phyloP scores from a whole-genome alignment of 768 basidiomycete species.

The Leccinum disarticulatum region DNA sequence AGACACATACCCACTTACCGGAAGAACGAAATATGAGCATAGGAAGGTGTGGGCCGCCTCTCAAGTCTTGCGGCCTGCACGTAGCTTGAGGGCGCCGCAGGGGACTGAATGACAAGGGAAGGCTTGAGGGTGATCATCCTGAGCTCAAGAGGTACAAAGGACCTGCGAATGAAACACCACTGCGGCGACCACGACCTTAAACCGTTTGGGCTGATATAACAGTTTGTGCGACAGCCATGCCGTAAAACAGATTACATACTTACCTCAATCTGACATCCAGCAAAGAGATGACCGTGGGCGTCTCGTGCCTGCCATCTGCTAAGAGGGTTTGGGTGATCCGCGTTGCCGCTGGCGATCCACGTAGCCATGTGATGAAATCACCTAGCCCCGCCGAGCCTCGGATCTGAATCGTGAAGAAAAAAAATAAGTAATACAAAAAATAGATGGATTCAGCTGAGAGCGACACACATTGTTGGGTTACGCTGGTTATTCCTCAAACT shows the following conservation, averaged over 20 bases:
- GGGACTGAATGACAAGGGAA: conserved; percentile 16
- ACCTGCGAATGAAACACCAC: background rate
- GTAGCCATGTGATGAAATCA: conserved; percentile 17
- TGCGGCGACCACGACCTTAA: background rate
- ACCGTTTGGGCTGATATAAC: conserved; percentile 18
- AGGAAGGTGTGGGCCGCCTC: conserved; percentile 18
- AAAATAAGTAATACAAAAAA: background rate
- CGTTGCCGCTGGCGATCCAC: conserved; percentile 1
- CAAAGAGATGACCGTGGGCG: conserved; percentile 8
- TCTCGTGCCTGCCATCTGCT: conserved; percentile 1
- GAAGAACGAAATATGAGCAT: conserved; percentile 50
- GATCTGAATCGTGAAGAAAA: background rate
- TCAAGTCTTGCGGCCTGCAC: conserved; percentile 29
- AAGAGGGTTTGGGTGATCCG: conserved; percentile 1
- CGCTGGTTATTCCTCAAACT: background rate
- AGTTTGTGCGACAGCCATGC: conserved; percentile 15
- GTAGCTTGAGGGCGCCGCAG: conserved; percentile 32
- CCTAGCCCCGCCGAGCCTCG: background rate
- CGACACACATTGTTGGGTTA: background rate
- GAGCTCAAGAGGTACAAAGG: conserved; percentile 1
- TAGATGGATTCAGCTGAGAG: background rate
- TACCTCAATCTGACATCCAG: conserved; percentile 21
- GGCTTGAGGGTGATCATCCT: conserved; percentile 24
- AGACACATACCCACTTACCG: conserved; percentile 36
- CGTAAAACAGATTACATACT: conserved; percentile 17